Evolutionary conservation across 1,284 basidiomycete species (phyloP).

Genomic region (Rugiboletus extremiorientalis): DNA sequence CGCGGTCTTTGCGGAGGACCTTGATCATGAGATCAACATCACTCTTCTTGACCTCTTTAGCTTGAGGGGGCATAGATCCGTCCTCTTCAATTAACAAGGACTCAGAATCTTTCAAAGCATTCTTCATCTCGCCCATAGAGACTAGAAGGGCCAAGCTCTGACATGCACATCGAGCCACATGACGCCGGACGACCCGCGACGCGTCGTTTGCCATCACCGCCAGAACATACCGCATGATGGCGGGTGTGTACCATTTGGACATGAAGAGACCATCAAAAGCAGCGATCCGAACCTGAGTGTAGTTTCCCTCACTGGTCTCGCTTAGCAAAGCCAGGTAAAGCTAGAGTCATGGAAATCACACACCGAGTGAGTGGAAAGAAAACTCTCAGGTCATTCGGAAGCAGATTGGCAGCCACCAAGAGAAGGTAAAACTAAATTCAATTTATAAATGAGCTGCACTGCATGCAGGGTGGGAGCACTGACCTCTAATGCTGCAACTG

Average conservation of each 20-base stretch:
- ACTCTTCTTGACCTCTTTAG: constrained; percentile 75
- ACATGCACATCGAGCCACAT: constrained; percentile 84
- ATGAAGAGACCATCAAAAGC: constrained; percentile 95
- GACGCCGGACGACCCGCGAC: constrained; percentile 79
- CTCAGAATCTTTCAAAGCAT: constrained; percentile 70
- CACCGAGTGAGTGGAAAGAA: constrained; percentile 92
- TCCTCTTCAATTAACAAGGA: constrained; percentile 83
- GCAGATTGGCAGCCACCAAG: constrained; percentile 75
- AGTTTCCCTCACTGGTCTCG: constrained; percentile 81
- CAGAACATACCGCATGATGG: constrained; percentile 87
- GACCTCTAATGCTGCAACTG: constrained; percentile 87
- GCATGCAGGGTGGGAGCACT: constrained; percentile 21
- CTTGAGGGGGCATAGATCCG: constrained; percentile 67
- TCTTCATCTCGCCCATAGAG: constrained; percentile 88
- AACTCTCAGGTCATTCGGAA: constrained; percentile 77
- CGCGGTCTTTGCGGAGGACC: constrained; percentile 78
- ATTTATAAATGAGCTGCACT: constrained; percentile 6
- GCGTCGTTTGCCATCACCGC: constrained; percentile 88
- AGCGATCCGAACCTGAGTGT: constrained; percentile 85
- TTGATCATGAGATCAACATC: constrained; percentile 83
- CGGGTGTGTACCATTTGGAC: constrained; percentile 83
- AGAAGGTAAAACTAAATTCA: constrained; percentile 74
- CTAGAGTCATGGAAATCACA: constrained; percentile 23
- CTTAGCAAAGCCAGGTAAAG: constrained; percentile 13
- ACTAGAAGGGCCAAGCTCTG: constrained; percentile 88